Evolutionary conservation across 768 basidiomycete species (phyloP).

Genomic region (Termitomyces titanicus): DNA sequence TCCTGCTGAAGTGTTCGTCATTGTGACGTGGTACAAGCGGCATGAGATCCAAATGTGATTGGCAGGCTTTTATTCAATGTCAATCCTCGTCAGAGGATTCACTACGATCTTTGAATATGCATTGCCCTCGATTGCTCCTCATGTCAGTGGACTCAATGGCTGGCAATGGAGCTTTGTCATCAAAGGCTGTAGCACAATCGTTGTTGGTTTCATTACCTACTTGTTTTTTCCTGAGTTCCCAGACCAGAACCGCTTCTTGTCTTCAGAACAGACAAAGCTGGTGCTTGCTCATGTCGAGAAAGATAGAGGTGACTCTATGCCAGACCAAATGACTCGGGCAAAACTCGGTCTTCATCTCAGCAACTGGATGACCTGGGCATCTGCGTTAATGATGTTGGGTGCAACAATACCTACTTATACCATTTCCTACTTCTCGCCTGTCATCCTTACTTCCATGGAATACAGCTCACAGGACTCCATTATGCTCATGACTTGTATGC

Average conservation of each 20-base stretch:
- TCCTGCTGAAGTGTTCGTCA: slow-evolving; percentile 37
- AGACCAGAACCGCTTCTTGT: too few species aligned
- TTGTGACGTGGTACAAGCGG: slow-evolving; percentile 37
- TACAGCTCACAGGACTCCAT: slow-evolving; percentile 23
- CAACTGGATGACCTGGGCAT: slow-evolving; percentile 34
- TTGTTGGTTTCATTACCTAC: slow-evolving; percentile 19
- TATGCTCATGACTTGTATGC: too few species aligned
- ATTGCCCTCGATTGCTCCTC: slow-evolving; percentile 8
- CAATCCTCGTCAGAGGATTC: slow-evolving; percentile 27
- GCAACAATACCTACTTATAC: too few species aligned
- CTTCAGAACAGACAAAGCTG: slow-evolving; percentile 31
- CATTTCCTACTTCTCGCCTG: slow-evolving; percentile 31
- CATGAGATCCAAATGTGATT: slow-evolving; percentile 39
- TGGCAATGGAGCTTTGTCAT: slow-evolving; percentile 28
- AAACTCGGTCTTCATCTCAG: slow-evolving; percentile 30
- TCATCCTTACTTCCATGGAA: slow-evolving; percentile 31
- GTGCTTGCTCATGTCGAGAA: slow-evolving; percentile 25
- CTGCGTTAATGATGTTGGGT: slow-evolving; percentile 36
- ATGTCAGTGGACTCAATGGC: slow-evolving; percentile 9
- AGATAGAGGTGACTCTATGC: slow-evolving; percentile 34
- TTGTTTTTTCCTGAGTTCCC: slow-evolving; percentile 22
- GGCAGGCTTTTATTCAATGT: slow-evolving; percentile 26
- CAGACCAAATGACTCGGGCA: slow-evolving; percentile 25
- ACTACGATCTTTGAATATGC: too few species aligned
- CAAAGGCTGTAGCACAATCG: slow-evolving; percentile 22